These are phyloP conservation scores for Nakaseomyces delphensis DNA, from an alignment of 1,139 yeast genomes.

Conservation along the genomic window DNA sequence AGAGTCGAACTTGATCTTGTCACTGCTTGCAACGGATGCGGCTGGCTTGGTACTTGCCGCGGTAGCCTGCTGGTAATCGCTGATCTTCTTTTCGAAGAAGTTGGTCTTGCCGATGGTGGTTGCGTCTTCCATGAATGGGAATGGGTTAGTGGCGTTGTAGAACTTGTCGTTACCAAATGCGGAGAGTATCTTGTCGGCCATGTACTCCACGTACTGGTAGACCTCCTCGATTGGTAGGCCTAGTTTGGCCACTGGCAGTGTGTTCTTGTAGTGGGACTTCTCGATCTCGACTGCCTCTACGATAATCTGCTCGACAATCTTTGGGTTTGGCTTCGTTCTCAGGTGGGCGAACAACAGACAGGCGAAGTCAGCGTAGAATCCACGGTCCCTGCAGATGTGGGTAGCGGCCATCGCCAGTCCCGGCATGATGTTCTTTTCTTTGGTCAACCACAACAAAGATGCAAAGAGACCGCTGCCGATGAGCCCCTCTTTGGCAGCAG, in stretches of 20 bases:
- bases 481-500: constrained; percentile 98
- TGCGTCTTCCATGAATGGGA: constrained; percentile 97
- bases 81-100: constrained; percentile 97
- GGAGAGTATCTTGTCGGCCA: constrained; percentile 87
- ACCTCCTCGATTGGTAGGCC: constrained; percentile 90
- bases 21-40: constrained; percentile 34
- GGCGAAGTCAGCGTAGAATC: constrained; percentile 96
- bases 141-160: constrained; percentile 86
- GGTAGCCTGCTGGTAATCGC: constrained; percentile 95
- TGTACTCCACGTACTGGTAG: constrained; percentile 97
- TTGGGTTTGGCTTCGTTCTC: constrained; percentile 73
- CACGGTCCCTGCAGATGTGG: constrained; percentile 96
- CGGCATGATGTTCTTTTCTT: constrained; percentile 97
- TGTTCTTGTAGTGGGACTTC: constrained; percentile 88
- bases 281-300: constrained; percentile 94
- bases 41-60: constrained; percentile 68
- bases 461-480: constrained; percentile 98
- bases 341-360: constrained; percentile 90
- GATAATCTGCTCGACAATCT: constrained; percentile 73
- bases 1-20: constrained; percentile 43
- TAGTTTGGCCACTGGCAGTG: constrained; percentile 80
- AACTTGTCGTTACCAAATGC: constrained; percentile 85
- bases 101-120: constrained; percentile 97
- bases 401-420: constrained; percentile 96
- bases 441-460: constrained; percentile 85